These are phyloP conservation scores for Orbilia quercus DNA, from an alignment of 2,329 filamentous ascomycete species.

Conservation along the genomic window DNA sequence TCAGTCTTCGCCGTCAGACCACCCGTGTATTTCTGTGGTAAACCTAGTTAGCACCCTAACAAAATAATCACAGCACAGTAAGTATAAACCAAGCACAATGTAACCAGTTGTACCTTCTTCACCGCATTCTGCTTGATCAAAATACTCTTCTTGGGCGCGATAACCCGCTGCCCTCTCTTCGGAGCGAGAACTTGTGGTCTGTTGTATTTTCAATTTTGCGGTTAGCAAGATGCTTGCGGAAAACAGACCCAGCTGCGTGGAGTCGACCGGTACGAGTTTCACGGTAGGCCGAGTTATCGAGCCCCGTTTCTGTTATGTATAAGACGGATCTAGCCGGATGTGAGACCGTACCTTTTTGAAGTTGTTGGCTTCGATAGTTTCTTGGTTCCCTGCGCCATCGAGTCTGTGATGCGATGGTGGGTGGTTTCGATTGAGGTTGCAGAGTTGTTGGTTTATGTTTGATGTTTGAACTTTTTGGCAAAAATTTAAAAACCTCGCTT, in stretches of 20 bases:
- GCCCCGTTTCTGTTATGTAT: not conserved
- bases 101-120: conserved; percentile 72
- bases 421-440: conserved; percentile 23
- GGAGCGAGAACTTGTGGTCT: conserved; percentile 65
- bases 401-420: conserved; percentile 26
- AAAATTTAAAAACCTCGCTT: not conserved
- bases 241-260: no score
- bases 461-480: conserved; percentile 8
- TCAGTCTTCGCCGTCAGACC: conserved; percentile 76
- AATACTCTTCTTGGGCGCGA: conserved; percentile 74
- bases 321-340: conserved; percentile 1
- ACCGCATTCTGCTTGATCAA: conserved; percentile 72
- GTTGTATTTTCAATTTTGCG: conserved; percentile 57
- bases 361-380: conserved; percentile 57
- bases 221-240: no score
- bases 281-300: not conserved
- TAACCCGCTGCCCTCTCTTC: conserved; percentile 71
- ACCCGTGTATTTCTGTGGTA: conserved; percentile 70
- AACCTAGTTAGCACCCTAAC: not conserved
- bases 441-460: conserved; percentile 2
- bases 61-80: no score
- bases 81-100: no score
- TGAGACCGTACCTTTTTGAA: conserved; percentile 49
- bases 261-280: conserved; percentile 53
- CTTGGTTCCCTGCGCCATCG: conserved; percentile 59